Evolutionary conservation across 192 early-diverging fungal genomes (phyloP), one percentile per base, ranked within the genome.

Genomic region (Backusella tarrabulga): DNA sequence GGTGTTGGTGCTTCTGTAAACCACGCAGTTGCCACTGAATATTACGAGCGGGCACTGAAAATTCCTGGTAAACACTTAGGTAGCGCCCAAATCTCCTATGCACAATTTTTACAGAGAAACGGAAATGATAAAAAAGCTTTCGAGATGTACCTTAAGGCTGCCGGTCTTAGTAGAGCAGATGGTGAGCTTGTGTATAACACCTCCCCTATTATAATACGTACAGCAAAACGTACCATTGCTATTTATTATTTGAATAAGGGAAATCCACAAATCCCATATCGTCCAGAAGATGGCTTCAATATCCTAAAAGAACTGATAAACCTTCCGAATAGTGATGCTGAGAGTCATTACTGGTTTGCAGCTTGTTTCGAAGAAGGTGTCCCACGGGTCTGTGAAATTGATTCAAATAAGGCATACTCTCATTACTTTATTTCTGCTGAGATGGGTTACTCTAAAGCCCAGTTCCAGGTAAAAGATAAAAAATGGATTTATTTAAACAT

Each of bases 331-430:
- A 34, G 75, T n/a, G 75, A 83, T 34, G 75, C 71, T 12, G 72
- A 77, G n/a, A 76, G 76, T 34, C 78, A 77, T 34, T 80, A 79
- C 34, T 83, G 82, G 82, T 34, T 83, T 3, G 82, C 71, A 19
- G 76, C 78, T 12, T 80, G 79, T 36, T 80, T 78, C 34, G 75
- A 83, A 77, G 82, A 83, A 72, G 82, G 82, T 23, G 72, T 81
- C 23, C 50, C 38, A 12, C 26, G 26, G 7, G 71, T 77, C 26
- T 72, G 71, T 23, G 29, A 52, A n/a, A 36, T 26, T 32, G 66
- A 78, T 46, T 11, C 50, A 14, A 12, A 5, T 32, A 80, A 75
- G 17, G 82, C 82, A 1, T 83, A 68, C 60, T 29, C 41, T 8
- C 71, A 80, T 36, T 83, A 78, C 52, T 50, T 77, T 7, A 69